Evolutionary conservation across 2,329 filamentous ascomycete species (phyloP).

Genomic region (Fusarium setosum): DNA sequence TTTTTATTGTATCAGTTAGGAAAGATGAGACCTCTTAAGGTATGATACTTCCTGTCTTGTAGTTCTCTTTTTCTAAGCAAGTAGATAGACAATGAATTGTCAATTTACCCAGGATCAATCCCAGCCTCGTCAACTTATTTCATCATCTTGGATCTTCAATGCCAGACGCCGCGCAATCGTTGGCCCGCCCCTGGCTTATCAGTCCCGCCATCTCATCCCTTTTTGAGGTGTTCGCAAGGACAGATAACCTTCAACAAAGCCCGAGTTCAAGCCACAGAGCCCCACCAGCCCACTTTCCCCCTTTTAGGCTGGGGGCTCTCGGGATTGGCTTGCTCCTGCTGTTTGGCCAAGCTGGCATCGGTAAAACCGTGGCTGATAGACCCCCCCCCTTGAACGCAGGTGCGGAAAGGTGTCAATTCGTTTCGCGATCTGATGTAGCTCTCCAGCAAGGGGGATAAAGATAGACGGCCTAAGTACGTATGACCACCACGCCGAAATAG

Average conservation of each 20-base stretch:
- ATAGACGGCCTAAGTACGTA: conserved; percentile 20
- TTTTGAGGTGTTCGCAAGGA: conserved; percentile 36
- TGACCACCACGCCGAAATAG: conserved; percentile 8
- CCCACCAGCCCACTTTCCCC: conserved; percentile 28
- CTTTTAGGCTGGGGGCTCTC: conserved; percentile 26
- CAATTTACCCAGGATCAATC: neutral
- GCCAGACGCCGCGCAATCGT: conserved; percentile 35
- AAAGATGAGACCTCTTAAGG: no score
- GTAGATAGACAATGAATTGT: neutral
- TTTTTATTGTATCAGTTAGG: no score
- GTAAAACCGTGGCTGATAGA: conserved; percentile 38
- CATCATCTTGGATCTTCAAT: conserved; percentile 6
- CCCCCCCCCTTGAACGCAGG: conserved; percentile 9
- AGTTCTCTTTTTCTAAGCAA: no score
- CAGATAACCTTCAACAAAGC: conserved; percentile 27
- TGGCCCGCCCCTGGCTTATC: conserved; percentile 17
- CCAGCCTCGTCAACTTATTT: neutral
- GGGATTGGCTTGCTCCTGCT: conserved; percentile 32
- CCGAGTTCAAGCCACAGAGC: conserved; percentile 30
- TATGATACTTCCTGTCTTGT: no score
- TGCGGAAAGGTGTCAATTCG: conserved; percentile 48
- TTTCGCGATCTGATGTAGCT: conserved; percentile 36
- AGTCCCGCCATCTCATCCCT: conserved; percentile 36
- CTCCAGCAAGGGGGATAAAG: conserved; percentile 18
- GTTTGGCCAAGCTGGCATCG: conserved; percentile 35